Evolutionary conservation across 2,329 filamentous ascomycete genomes (phyloP), one percentile per base, ranked within the genome.

Genomic region (Elsinoe fawcettii): DNA sequence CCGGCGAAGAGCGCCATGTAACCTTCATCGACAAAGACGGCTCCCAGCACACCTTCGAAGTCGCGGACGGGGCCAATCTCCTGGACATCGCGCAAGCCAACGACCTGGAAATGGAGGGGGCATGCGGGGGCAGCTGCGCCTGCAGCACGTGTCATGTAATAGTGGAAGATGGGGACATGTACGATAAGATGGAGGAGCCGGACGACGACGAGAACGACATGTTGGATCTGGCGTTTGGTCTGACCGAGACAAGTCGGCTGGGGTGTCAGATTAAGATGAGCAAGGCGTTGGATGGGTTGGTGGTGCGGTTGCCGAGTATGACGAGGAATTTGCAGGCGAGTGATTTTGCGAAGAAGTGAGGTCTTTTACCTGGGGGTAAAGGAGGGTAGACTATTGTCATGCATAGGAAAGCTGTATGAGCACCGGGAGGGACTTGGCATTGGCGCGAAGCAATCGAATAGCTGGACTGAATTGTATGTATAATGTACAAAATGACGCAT

Each of bases 41-140:
- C 53, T 77, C 82, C 27, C 79, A 84, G 63, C 80, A 88, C 70
- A 88, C 86, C 60, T 83, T 96, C 66, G 84, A 86, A 59, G 92
- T 96, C 7, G 78, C 83, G 12, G 84, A 87, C 65, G 93, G 93
- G 51, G 90, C 96, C 73, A 99, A 99, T 71, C 77, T 99, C 56
- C 80, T 99, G 56, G 92, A 97, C 67, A 92, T 99, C 67, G 93
- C 92, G 20, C 92, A 96, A 71, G 89, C 87, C 46, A 83, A 97
- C 72, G 92, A 97, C 68, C 77, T 99, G 41, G 93, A 99, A 72
- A 97, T 99, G 92, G 93, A 99, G 77, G 83, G 93, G 60, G 93
- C 93, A 11, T 99, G 93, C 68, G 93, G 93, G 64, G 93, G 90
- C 20, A 93, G 88, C 32, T 96, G 90, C 73, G 90, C 90, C 56